Evolutionary conservation across 148 eudicot genomes (phyloP).

Genomic region (Mesembryanthemum crystallinum): DNA sequence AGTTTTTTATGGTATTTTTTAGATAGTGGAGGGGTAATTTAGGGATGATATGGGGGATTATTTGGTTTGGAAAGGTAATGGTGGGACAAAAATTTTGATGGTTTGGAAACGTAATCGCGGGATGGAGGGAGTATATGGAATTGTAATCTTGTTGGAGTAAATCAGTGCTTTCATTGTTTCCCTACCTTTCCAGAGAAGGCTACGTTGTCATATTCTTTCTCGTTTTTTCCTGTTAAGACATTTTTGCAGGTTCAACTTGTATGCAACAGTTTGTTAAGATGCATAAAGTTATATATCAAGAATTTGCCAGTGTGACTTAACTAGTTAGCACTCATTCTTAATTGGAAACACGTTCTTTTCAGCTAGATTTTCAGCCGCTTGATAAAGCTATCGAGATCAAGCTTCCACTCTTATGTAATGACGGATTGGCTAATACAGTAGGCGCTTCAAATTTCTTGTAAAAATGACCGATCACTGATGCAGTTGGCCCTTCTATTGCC

Average conservation of each 20-base stretch:
- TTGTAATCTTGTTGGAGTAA: no score
- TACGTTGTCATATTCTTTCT: background rate
- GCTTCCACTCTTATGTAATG: conserved; percentile 1
- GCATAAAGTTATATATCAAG: background rate
- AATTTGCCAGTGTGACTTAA: background rate
- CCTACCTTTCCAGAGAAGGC: background rate
- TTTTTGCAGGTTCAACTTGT: background rate
- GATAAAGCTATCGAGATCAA: conserved; percentile 6
- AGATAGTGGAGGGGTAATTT: no score
- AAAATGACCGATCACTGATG: no score
- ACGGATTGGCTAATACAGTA: background rate
- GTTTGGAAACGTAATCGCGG: no score
- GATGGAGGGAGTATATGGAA: no score
- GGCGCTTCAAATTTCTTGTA: conserved; percentile 12
- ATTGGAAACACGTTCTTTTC: background rate
- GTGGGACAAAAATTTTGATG: no score
- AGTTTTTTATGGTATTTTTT: no score
- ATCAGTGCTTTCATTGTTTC: no score
- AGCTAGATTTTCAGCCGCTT: background rate
- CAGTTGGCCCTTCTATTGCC: no score
- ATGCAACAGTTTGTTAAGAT: background rate
- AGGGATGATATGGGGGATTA: no score
- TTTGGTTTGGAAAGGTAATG: no score
- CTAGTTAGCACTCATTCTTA: conserved; percentile 2
- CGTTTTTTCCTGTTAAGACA: background rate